Percentiles rank a stretch among this genome's conserved stretches.
These are phyloP conservation scores for Coniochaeta prunicola DNA, from an alignment of 2,329 filamentous ascomycete species.

Conservation along the genomic window DNA sequence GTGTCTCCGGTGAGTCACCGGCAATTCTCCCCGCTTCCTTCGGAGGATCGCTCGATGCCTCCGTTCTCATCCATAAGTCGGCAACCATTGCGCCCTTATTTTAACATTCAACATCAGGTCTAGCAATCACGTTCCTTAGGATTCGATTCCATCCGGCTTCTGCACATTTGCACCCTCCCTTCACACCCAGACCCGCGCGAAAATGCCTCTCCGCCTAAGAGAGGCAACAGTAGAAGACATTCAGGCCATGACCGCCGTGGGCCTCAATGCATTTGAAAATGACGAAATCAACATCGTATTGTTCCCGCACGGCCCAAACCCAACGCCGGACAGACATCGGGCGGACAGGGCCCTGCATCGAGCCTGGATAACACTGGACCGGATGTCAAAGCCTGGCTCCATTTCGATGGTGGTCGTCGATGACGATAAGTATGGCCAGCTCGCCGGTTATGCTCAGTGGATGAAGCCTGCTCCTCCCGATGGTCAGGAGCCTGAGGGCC, in stretches of 20 bases:
- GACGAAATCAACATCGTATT: neutral
- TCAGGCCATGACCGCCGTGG: neutral
- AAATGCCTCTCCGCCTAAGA: neutral
- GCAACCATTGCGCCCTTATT: neutral
- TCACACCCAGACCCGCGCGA: neutral
- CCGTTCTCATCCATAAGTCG: neutral
- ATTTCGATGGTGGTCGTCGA: neutral
- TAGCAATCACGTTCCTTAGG: neutral
- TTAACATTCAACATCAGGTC: neutral
- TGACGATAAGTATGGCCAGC: neutral
- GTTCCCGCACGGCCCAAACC: neutral
- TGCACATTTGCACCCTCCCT: neutral
- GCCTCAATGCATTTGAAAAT: slow-evolving; percentile 1
- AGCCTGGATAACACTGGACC: neutral
- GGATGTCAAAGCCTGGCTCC: neutral
- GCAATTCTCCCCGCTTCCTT: neutral
- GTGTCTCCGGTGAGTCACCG: neutral
- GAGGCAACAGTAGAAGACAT: neutral
- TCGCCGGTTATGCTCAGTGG: slow-evolving; percentile 2
- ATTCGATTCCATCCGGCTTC: too few species aligned
- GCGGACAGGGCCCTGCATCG: neutral
- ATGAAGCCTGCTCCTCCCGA: neutral
- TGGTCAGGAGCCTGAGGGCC: neutral
- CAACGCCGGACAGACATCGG: neutral
- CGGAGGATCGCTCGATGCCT: too few species aligned